These are phyloP conservation scores for Nissolia schottii DNA, from an alignment of 306 rosid genomes.

Conservation along the genomic window DNA sequence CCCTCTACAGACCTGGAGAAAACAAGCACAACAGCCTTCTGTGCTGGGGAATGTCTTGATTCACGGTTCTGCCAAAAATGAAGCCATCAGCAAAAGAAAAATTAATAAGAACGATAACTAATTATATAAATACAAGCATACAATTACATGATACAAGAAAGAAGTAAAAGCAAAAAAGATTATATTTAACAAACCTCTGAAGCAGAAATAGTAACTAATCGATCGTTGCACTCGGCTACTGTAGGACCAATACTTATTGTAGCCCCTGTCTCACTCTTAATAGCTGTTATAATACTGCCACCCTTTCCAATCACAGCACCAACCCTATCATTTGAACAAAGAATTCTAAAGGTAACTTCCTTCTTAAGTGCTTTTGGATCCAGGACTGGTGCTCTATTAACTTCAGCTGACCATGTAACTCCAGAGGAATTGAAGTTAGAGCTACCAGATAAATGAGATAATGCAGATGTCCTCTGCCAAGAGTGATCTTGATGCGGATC, in stretches of 20 bases:
- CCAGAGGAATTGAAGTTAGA: constrained; percentile 44
- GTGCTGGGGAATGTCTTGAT: constrained; percentile 75
- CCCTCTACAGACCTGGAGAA: constrained; percentile 69
- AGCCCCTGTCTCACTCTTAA: constrained; percentile 87
- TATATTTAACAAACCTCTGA: constrained; percentile 61
- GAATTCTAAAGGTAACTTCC: constrained; percentile 66
- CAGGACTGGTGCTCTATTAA: constrained; percentile 39
- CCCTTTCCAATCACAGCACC: constrained; percentile 90
- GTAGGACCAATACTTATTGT: constrained; percentile 56
- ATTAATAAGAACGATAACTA: not conserved
- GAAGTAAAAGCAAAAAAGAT: constrained; percentile 10
- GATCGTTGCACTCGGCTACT: constrained; percentile 64
- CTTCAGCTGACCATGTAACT: constrained; percentile 46
- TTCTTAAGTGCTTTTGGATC: constrained; percentile 36
- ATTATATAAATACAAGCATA: not conserved
- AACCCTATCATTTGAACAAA: constrained; percentile 63
- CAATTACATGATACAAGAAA: not conserved
- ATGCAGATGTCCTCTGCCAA: constrained; percentile 39
- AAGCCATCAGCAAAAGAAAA: constrained; percentile 13
- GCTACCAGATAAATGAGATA: constrained; percentile 37
- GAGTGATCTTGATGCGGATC: constrained; percentile 43
- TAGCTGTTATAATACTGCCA: constrained; percentile 61
- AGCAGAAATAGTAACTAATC: constrained; percentile 65
- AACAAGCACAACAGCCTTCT: constrained; percentile 75
- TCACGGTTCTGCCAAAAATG: constrained; percentile 60